Conservation (phyloP, 176 grass and related monocot genomes). For the Rhynchospora breviuscula region DNA sequence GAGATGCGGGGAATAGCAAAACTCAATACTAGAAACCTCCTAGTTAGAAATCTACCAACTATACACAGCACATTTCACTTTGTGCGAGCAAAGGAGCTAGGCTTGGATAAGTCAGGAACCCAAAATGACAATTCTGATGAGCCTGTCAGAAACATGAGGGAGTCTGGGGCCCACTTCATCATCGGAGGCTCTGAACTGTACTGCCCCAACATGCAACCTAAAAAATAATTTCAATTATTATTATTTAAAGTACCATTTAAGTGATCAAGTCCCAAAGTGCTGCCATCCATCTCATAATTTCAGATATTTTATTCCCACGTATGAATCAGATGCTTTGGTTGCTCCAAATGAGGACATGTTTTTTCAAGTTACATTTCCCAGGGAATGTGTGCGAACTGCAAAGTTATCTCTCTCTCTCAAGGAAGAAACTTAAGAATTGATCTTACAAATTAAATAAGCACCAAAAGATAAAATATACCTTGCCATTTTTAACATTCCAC, state of each 20-base stretch:
- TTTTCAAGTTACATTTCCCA: background rate
- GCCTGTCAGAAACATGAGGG: constrained; percentile 73
- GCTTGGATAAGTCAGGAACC: constrained; percentile 87
- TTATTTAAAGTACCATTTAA: background rate
- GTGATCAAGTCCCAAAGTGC: background rate
- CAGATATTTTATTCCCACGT: background rate
- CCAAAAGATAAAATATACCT: constrained; percentile 35
- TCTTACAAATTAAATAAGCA: background rate
- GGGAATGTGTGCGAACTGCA: background rate
- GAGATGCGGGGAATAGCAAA: background rate
- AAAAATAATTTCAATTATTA: background rate
- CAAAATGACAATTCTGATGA: constrained; percentile 96
- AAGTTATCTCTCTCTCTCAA: background rate
- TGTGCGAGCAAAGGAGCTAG: constrained; percentile 43
- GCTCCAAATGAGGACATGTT: background rate
- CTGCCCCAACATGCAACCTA: constrained; percentile 94
- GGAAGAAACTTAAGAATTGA: background rate
- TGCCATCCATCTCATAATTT: background rate
- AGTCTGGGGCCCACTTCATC: constrained; percentile 85
- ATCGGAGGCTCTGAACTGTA: constrained; percentile 83
- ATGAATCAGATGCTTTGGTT: background rate
- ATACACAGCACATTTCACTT: constrained; percentile 30
- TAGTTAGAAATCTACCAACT: background rate
- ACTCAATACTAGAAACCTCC: background rate
- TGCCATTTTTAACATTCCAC: constrained; percentile 82